phyloP scores from a whole-genome alignment of 139 green algal genomes.

The Chloropicon primus region DNA sequence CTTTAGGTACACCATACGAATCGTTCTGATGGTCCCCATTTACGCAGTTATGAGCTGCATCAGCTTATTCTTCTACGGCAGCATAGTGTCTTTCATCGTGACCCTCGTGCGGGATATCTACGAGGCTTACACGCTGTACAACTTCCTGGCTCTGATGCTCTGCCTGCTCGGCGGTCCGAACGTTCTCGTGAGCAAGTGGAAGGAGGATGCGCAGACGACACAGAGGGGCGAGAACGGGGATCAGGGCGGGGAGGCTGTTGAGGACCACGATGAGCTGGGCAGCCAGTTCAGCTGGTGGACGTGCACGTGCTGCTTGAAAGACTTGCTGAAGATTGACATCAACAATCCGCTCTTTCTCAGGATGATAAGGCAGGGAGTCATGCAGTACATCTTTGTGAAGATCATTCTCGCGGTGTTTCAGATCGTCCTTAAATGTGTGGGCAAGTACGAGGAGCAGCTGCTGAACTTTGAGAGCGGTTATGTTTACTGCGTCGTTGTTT shows the following conservation, averaged over 20 bases:
- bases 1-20: not conserved
- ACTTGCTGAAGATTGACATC: not conserved
- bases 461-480: not conserved
- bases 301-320: slow-evolving; percentile 3
- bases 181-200: not conserved
- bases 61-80: not conserved
- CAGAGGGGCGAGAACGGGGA: too few relatives aligned
- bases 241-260: too few relatives aligned
- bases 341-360: not conserved
- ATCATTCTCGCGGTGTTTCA: not conserved
- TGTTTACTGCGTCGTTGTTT: not conserved
- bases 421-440: not conserved
- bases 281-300: not conserved
- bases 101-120: not conserved
- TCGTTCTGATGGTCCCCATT: not conserved
- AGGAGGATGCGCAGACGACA: too few relatives aligned
- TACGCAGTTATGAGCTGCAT: not conserved
- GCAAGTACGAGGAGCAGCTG: not conserved
- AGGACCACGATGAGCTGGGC: not conserved
- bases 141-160: slow-evolving; percentile 1
- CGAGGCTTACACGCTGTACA: not conserved
- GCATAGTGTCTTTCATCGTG: not conserved
- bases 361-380: not conserved
- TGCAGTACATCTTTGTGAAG: not conserved
- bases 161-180: not conserved